phyloP scores from a whole-genome alignment of 805 yeast species.

The Starmerella scarabaei region DNA sequence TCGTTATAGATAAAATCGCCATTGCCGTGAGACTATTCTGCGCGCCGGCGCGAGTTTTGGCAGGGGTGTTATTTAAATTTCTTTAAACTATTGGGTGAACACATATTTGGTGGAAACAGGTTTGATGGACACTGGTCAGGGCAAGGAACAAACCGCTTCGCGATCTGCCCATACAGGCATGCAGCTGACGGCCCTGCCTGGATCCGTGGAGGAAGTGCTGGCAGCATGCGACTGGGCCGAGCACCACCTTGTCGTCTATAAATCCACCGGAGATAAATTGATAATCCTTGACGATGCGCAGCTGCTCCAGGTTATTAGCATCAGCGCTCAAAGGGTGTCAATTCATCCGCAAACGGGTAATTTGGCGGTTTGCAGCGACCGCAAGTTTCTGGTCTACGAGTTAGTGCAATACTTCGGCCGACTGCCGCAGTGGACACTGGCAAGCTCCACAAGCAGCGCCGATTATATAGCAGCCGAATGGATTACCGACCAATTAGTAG shows the following conservation, averaged over 20 bases:
- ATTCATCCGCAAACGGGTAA: constrained; percentile 48
- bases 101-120: too few relatives aligned
- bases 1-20: constrained; percentile 4
- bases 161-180: background rate
- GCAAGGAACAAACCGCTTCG: too few relatives aligned
- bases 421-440: constrained; percentile 10
- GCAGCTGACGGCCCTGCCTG: constrained; percentile 48
- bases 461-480: background rate
- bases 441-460: background rate
- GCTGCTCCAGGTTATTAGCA: constrained; percentile 63
- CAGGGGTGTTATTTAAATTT: background rate
- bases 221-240: constrained; percentile 54
- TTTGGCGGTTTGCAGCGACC: constrained; percentile 23
- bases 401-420: constrained; percentile 19
- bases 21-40: constrained; percentile 3
- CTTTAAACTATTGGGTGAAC: background rate
- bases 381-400: constrained; percentile 19
- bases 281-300: constrained; percentile 39
- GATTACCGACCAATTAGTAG: too few relatives aligned
- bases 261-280: constrained; percentile 80
- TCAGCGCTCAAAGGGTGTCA: constrained; percentile 55
- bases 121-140: too few relatives aligned
- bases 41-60: constrained; percentile 8
- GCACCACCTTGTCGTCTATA: constrained; percentile 50
- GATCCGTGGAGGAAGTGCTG: constrained; percentile 32